Base-by-base conservation (phyloP, 2,329 filamentous ascomycete species). In the Fusarium graminum region DNA sequence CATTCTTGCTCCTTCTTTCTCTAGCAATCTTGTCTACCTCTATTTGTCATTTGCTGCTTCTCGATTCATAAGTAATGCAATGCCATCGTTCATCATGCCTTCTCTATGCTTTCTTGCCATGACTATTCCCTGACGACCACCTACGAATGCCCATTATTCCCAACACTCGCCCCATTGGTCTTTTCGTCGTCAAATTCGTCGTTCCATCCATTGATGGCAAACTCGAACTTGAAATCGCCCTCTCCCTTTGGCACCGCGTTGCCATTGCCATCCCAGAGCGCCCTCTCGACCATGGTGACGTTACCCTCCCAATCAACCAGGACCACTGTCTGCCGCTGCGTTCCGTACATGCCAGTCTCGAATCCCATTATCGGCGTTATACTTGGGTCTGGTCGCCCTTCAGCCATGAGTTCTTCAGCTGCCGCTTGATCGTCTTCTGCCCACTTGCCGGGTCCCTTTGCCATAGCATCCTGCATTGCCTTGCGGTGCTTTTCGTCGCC, bases 301-400 rank as follows among this genome's bases (percentile, higher is more conserved):
- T 86, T 86, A 4, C 88, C 88, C 4, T 88, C 81, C 84, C 85
- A 88, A 68, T 88, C 86, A 8, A 90, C 84, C 42, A 89, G 76
- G 14, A 90, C 75, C 14, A 89, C 78, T 0, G 87, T 90, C 77
- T 90, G 88, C 36, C 88, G 78, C 76, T 90, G 88, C 7, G 88
- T 90, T 6, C 88, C 88, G 68, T 90, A 90, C 65, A 88, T 78
- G 3, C 88, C 88, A 7, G 82, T 85, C 72, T 85, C 83, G 66
- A 86, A 88, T 2, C 80, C 80, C 41, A 76, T 80, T 16, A 67
- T 61, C 0, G 63, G 57, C 25, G 57, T 74, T 54, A 65, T 74
- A 30, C 72, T 70, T 9, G 77, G 71, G 16, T 81, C 80, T 3
- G 81, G 80, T 26, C 76, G 75, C 45, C 80, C 74, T 40, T 79